Conservation (phyloP, 2,329 filamentous ascomycete species). For the Diaporthe destruens region DNA sequence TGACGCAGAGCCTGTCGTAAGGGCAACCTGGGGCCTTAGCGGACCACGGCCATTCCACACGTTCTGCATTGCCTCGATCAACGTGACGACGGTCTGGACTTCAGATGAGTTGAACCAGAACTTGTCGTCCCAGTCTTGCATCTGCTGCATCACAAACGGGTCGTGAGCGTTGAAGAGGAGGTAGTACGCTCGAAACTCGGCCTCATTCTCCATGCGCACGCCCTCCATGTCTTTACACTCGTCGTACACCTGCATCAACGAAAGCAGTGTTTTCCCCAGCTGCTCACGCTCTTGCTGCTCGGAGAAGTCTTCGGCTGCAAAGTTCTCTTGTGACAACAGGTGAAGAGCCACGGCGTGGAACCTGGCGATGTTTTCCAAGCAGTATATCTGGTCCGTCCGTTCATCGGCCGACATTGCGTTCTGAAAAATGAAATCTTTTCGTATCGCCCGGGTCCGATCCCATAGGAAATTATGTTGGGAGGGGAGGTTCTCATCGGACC, state of each 20-base stretch:
- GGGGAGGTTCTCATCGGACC: slow-evolving; percentile 66
- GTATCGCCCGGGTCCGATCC: slow-evolving; percentile 76
- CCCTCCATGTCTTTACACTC: slow-evolving; percentile 69
- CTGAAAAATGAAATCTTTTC: slow-evolving; percentile 77
- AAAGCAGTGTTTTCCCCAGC: slow-evolving; percentile 73
- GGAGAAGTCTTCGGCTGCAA: slow-evolving; percentile 71
- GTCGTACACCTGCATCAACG: slow-evolving; percentile 75
- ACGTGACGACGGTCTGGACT: slow-evolving; percentile 71
- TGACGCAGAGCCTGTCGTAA: slow-evolving; percentile 62
- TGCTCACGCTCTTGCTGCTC: slow-evolving; percentile 78
- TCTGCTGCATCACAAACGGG: slow-evolving; percentile 68
- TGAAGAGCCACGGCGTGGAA: slow-evolving; percentile 77
- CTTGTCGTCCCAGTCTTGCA: slow-evolving; percentile 67
- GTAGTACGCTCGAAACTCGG: slow-evolving; percentile 76
- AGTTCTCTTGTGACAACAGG: slow-evolving; percentile 68
- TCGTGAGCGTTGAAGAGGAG: slow-evolving; percentile 72
- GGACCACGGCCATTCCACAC: slow-evolving; percentile 70
- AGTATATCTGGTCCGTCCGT: slow-evolving; percentile 70
- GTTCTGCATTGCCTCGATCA: slow-evolving; percentile 72
- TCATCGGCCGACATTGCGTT: slow-evolving; percentile 70
- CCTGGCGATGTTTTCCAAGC: slow-evolving; percentile 74
- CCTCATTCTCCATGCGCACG: slow-evolving; percentile 71
- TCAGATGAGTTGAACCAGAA: slow-evolving; percentile 68
- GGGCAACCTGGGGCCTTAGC: slow-evolving; percentile 61
- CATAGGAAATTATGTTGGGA: slow-evolving; percentile 73